Evolutionary conservation across 345 rosid genomes (phyloP).

Genomic region (Camelina sativa): DNA sequence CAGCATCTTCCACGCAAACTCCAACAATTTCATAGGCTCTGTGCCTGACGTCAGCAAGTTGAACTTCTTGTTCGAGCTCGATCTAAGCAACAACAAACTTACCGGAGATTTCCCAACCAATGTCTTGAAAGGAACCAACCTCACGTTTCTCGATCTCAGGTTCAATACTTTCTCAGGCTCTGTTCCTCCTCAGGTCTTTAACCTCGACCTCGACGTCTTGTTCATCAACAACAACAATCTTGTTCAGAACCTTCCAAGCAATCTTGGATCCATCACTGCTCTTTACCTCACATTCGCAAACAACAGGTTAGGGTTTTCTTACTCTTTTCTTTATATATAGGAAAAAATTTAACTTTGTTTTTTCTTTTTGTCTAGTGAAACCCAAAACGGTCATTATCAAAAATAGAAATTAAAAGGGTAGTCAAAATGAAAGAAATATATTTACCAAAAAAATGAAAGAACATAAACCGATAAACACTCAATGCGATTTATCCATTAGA

Average conservation of each 20-base stretch:
- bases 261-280: constrained; percentile 56
- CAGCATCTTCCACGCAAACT: constrained; percentile 82
- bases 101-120: constrained; percentile 67
- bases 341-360: neutral
- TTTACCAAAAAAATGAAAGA: neutral
- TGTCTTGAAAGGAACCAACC: constrained; percentile 50
- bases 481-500: too few relatives aligned
- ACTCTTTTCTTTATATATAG: neutral
- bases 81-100: constrained; percentile 76
- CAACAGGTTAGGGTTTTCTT: constrained; percentile 48
- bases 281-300: constrained; percentile 77
- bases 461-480: too few relatives aligned
- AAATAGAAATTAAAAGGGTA: too few relatives aligned
- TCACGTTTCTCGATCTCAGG: constrained; percentile 76
- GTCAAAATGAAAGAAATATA: too few relatives aligned
- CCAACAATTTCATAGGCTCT: constrained; percentile 69
- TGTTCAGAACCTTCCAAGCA: constrained; percentile 51
- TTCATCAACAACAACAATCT: constrained; percentile 77
- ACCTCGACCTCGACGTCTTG: constrained; percentile 62
- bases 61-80: constrained; percentile 76
- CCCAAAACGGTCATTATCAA: neutral
- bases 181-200: constrained; percentile 69
- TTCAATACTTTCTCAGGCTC: constrained; percentile 69
- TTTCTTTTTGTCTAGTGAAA: neutral
- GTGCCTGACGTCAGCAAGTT: constrained; percentile 60